Evolutionary conservation across 1,284 basidiomycete species (phyloP).

Genomic region (Phellinidium pouzarii): DNA sequence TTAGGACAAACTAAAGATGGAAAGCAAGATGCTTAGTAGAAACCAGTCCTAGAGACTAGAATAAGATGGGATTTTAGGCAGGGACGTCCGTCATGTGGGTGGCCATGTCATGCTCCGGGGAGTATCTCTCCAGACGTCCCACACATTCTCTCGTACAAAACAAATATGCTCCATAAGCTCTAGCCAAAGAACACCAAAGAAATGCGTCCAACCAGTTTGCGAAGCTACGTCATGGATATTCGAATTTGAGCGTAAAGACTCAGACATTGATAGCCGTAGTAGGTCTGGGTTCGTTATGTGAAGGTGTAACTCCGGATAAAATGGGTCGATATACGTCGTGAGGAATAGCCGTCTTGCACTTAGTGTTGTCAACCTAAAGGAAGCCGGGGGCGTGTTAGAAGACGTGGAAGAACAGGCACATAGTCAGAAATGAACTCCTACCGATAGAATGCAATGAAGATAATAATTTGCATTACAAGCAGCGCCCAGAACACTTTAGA

Average conservation of each 20-base stretch:
- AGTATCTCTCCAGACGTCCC: conserved; percentile 16
- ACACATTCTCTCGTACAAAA: conserved; percentile 10
- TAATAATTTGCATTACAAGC: conserved; percentile 4
- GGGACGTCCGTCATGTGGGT: conserved; percentile 12
- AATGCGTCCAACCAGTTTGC: conserved; percentile 4
- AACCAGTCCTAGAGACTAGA: not conserved
- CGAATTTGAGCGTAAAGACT: conserved; percentile 8
- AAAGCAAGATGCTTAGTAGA: not conserved
- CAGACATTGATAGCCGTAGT: conserved; percentile 29
- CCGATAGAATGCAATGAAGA: conserved; percentile 15
- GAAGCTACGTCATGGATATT: not conserved
- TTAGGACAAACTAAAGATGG: conserved; percentile 8
- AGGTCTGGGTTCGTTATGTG: conserved; percentile 43
- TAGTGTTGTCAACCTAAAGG: conserved; percentile 32
- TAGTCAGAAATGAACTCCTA: not conserved
- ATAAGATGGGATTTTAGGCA: not conserved
- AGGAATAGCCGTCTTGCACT: conserved; percentile 42
- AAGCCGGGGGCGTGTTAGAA: not conserved
- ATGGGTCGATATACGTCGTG: conserved; percentile 65
- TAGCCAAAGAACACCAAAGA: conserved; percentile 1
- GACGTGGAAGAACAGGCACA: not conserved
- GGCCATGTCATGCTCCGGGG: conserved; percentile 13
- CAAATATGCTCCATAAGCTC: conserved; percentile 7
- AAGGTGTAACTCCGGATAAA: conserved; percentile 59
- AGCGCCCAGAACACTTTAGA: conserved; percentile 3